Evolutionary conservation across 2,329 filamentous ascomycete species (phyloP).

Genomic region (Ophiostoma sp.): DNA sequence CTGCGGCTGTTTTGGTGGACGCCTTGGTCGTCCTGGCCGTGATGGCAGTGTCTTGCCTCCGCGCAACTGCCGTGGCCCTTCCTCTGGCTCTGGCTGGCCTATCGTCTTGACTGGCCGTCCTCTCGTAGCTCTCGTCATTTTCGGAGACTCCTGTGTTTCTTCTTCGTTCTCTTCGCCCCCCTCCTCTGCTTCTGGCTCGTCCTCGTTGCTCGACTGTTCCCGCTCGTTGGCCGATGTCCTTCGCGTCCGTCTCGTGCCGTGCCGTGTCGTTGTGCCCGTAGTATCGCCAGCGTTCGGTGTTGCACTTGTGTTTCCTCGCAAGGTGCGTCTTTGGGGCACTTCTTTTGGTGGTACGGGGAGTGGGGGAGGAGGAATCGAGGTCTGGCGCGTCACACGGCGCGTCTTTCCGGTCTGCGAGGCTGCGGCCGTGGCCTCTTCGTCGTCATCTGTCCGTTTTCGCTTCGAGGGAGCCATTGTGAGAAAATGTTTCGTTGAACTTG

Average conservation of each 20-base stretch:
- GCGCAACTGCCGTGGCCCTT: slow-evolving; percentile 3
- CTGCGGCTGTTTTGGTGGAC: not conserved
- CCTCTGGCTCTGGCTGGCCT: not conserved
- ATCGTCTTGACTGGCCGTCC: not conserved
- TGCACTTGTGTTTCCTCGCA: slow-evolving; percentile 26
- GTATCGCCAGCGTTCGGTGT: not conserved
- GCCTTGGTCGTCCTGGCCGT: not conserved
- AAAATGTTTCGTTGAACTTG: not conserved
- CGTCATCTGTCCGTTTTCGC: slow-evolving; percentile 36
- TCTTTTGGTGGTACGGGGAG: slow-evolving; percentile 38
- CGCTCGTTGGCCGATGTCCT: not conserved
- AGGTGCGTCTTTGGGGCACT: slow-evolving; percentile 34
- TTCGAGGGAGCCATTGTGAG: slow-evolving; percentile 36
- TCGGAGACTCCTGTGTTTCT: not conserved
- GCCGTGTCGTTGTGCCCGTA: not conserved
- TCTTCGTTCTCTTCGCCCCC: not conserved
- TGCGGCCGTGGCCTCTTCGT: slow-evolving; percentile 14
- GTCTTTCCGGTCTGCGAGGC: slow-evolving; percentile 26
- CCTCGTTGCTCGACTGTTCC: too few species aligned
- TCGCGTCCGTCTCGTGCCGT: not conserved
- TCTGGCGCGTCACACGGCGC: slow-evolving; percentile 40
- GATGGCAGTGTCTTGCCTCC: slow-evolving; percentile 4
- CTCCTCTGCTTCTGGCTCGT: not conserved
- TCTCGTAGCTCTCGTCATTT: not conserved
- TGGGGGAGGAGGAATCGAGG: slow-evolving; percentile 39